A percentile compares a stretch with the other conserved stretches of the same genome.
phyloP scores from a whole-genome alignment of 176 grass and related monocot genomes.

The Melocanna baccifera region DNA sequence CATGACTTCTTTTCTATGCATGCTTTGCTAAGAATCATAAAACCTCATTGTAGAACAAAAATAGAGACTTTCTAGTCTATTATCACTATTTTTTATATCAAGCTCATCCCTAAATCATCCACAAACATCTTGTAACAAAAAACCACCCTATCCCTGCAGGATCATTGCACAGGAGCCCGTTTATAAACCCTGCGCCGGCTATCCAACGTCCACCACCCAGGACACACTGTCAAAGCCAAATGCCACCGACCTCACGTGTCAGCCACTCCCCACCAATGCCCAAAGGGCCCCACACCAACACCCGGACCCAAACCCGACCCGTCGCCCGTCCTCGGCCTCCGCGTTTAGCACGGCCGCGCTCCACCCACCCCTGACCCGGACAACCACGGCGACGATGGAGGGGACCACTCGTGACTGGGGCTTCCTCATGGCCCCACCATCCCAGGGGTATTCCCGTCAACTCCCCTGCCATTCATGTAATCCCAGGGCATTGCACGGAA shows the following conservation, averaged over 20 bases:
- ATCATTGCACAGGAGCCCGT: neutral
- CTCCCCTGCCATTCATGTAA: neutral
- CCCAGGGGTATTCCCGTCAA: slow-evolving; percentile 43
- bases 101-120: neutral
- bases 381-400: neutral
- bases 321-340: neutral
- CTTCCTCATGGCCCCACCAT: neutral
- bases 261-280: neutral
- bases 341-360: neutral
- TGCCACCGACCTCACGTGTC: neutral
- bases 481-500: slow-evolving; percentile 14
- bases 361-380: slow-evolving; percentile 26
- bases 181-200: neutral
- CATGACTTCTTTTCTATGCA: too few relatives aligned
- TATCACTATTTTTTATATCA: neutral
- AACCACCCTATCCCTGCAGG: neutral
- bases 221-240: slow-evolving; percentile 17
- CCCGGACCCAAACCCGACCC: neutral
- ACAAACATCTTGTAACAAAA: neutral
- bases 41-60: neutral
- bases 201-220: neutral
- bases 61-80: neutral
- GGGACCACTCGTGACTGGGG: slow-evolving; percentile 41
- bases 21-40: neutral
- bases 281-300: neutral